Evolutionary conservation across 768 basidiomycete species (phyloP).

Genomic region (Trametes sanguinea): DNA sequence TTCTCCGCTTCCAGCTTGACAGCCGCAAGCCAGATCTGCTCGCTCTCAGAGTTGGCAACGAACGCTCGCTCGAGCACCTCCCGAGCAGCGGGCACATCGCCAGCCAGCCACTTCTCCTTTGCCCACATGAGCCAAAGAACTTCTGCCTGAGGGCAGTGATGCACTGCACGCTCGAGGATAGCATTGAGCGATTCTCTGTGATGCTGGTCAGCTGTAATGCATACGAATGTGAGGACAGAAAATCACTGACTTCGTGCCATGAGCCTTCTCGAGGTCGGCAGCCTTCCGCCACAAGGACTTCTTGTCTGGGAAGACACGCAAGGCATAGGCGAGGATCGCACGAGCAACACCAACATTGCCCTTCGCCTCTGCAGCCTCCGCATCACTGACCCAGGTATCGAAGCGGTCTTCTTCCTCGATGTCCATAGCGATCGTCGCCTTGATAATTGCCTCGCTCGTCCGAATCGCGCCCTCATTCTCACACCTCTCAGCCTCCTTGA

Average conservation of each 20-base stretch:
- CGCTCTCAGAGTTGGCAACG: slow-evolving; percentile 93
- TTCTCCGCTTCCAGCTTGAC: slow-evolving; percentile 98
- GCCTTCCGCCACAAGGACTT: slow-evolving; percentile 87
- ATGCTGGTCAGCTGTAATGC: neutral
- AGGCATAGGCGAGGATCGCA: slow-evolving; percentile 86
- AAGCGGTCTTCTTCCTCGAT: slow-evolving; percentile 92
- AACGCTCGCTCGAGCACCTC: slow-evolving; percentile 88
- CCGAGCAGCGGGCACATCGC: slow-evolving; percentile 89
- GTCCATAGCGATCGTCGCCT: slow-evolving; percentile 91
- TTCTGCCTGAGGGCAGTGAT: slow-evolving; percentile 93
- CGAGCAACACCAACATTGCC: slow-evolving; percentile 82
- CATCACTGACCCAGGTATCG: slow-evolving; percentile 90
- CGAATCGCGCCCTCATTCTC: slow-evolving; percentile 82
- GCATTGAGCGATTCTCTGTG: slow-evolving; percentile 76
- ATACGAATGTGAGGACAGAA: slow-evolving; percentile 14
- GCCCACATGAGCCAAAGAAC: slow-evolving; percentile 98
- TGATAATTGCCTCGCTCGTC: slow-evolving; percentile 93
- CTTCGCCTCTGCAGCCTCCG: slow-evolving; percentile 74
- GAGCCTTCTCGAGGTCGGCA: slow-evolving; percentile 89
- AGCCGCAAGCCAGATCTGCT: slow-evolving; percentile 97
- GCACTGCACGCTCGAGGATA: slow-evolving; percentile 79
- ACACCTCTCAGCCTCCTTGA: slow-evolving; percentile 92
- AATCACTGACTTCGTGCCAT: slow-evolving; percentile 69
- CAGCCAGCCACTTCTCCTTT: slow-evolving; percentile 93
- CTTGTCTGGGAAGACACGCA: slow-evolving; percentile 88